Conservation (phyloP, 2,329 filamentous ascomycete genomes). For the Cladophialophora carrionii region DNA sequence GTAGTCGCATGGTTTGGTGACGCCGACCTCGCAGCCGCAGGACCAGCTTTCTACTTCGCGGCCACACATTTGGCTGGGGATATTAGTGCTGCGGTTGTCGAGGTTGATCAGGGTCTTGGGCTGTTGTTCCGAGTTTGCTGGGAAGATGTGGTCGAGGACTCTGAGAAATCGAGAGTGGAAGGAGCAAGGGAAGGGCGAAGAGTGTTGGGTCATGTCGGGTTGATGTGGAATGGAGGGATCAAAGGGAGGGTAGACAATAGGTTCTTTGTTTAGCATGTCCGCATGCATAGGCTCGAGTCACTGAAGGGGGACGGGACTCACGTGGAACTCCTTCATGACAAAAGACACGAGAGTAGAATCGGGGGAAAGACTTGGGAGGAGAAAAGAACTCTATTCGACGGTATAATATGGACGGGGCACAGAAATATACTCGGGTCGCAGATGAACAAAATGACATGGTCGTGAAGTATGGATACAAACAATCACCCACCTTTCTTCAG, state of each 20-base stretch:
- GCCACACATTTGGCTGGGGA: not conserved
- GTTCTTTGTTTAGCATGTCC: not conserved
- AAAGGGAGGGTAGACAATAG: not conserved
- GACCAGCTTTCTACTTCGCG: not conserved
- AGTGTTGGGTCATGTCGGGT: not conserved
- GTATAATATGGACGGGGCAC: not conserved
- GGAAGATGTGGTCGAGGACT: not conserved
- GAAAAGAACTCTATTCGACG: not conserved
- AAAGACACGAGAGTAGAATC: not conserved
- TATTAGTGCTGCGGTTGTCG: not conserved
- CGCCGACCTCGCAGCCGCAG: slow-evolving; percentile 1
- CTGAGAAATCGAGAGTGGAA: not conserved
- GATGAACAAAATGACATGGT: not conserved
- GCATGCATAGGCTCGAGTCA: not conserved
- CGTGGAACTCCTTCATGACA: not conserved
- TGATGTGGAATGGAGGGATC: not conserved
- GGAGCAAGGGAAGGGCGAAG: too few species aligned
- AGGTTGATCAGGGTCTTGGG: not conserved
- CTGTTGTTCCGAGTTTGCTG: not conserved
- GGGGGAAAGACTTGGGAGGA: not conserved
- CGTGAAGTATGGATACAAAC: not conserved
- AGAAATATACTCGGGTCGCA: not conserved
- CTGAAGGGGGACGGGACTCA: not conserved
- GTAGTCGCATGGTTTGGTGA: not conserved
- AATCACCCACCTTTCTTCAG: not conserved